Percentiles rank a stretch among this genome's conserved stretches.
Conservation (phyloP, 2,329 filamentous ascomycete species). For the Shiraia sp. region DNA sequence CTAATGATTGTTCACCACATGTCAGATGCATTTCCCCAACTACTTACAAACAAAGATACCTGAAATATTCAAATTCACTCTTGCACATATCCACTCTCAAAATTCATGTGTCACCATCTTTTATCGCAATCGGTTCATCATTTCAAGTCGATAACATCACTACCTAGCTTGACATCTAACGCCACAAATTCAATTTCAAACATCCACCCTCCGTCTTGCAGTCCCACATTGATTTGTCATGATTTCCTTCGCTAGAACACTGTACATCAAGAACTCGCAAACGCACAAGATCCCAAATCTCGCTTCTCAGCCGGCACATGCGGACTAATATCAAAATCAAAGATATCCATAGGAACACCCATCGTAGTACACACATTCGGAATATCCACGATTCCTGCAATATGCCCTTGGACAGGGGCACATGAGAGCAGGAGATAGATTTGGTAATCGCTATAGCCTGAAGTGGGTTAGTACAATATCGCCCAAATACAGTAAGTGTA, state of each 20-base stretch:
- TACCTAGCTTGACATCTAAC: no score
- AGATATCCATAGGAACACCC: slow-evolving; percentile 89
- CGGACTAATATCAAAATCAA: slow-evolving; percentile 88
- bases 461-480: background rate
- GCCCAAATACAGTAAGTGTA: background rate
- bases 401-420: slow-evolving; percentile 83
- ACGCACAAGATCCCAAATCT: slow-evolving; percentile 75
- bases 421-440: slow-evolving; percentile 84
- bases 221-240: no score
- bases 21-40: no score
- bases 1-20: no score
- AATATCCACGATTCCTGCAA: slow-evolving; percentile 86
- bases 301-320: slow-evolving; percentile 61
- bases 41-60: no score
- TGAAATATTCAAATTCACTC: no score
- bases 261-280: slow-evolving; percentile 48
- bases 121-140: no score
- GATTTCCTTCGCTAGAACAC: background rate
- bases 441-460: slow-evolving; percentile 70
- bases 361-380: slow-evolving; percentile 90
- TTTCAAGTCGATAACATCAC: no score
- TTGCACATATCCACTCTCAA: no score
- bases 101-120: no score
- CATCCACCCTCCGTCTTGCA: no score
- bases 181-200: no score